Conservation (phyloP, 495 filamentous ascomycete species). For the Corynascus novoguineensis region DNA sequence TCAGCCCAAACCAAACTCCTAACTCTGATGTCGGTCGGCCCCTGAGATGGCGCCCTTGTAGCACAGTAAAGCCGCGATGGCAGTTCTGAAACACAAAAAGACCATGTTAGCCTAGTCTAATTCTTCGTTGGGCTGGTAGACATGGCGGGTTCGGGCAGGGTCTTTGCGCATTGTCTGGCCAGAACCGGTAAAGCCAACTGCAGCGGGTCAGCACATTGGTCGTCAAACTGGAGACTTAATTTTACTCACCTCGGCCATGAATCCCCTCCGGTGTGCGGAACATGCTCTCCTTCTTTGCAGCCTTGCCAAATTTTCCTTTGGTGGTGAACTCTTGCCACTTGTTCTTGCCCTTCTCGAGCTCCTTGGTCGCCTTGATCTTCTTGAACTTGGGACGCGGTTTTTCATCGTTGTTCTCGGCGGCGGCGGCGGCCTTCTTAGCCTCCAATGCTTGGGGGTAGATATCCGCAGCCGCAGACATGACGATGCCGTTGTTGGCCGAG, state of each 20-base stretch:
- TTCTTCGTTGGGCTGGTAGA: slow-evolving; percentile 78
- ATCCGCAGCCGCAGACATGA: slow-evolving; percentile 73
- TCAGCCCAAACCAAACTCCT: slow-evolving; percentile 16
- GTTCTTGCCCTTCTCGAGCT: slow-evolving; percentile 81
- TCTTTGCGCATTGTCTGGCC: slow-evolving; percentile 94
- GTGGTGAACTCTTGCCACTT: slow-evolving; percentile 90
- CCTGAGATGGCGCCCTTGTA: neutral
- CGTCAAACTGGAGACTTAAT: neutral
- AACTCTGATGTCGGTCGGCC: neutral
- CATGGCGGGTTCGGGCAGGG: slow-evolving; percentile 71
- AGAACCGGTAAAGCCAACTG: slow-evolving; percentile 93
- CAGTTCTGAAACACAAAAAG: slow-evolving; percentile 22
- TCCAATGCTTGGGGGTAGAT: slow-evolving; percentile 73
- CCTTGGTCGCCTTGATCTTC: slow-evolving; percentile 86
- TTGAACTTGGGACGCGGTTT: slow-evolving; percentile 46
- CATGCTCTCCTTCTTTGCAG: slow-evolving; percentile 90
- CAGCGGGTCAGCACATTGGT: slow-evolving; percentile 32
- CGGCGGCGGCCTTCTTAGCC: slow-evolving; percentile 40
- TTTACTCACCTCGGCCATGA: slow-evolving; percentile 69
- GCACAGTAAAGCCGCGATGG: neutral
- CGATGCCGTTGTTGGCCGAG: slow-evolving; percentile 54
- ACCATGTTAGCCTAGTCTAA: slow-evolving; percentile 48
- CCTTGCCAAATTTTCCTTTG: slow-evolving; percentile 72
- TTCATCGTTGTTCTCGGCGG: slow-evolving; percentile 41
- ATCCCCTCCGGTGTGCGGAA: slow-evolving; percentile 86